Percentiles rank a stretch among this genome's conserved stretches.
phyloP scores from a whole-genome alignment of 495 filamentous ascomycete species.

The Margaritispora aquatica region DNA sequence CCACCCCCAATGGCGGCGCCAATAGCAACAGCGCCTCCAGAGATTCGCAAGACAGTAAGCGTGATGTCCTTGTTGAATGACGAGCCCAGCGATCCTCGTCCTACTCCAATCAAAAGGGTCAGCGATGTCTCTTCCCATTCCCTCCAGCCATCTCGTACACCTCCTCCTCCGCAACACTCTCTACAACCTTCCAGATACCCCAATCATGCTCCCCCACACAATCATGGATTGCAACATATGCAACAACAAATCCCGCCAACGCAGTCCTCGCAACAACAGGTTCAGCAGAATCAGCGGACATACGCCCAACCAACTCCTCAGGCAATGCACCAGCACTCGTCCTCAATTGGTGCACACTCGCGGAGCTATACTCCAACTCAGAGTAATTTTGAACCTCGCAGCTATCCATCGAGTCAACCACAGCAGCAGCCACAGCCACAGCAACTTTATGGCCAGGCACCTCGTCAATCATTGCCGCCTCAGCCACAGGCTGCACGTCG shows the following conservation, averaged over 20 bases:
- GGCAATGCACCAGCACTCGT: conserved; percentile 28
- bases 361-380: conserved; percentile 26
- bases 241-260: conserved; percentile 14
- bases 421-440: conserved; percentile 16
- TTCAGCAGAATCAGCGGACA: conserved; percentile 30
- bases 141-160: conserved; percentile 13
- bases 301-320: conserved; percentile 27
- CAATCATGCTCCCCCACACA: conserved; percentile 1
- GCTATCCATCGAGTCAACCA: conserved; percentile 22
- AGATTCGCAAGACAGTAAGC: conserved; percentile 45
- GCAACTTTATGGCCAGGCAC: conserved; percentile 19
- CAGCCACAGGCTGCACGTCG: conserved; percentile 19
- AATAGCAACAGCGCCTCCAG: conserved; percentile 41
- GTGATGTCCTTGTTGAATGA: conserved; percentile 56
- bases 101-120: conserved; percentile 39
- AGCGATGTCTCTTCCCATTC: conserved; percentile 12
- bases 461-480: conserved; percentile 16
- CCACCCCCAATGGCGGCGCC: conserved; percentile 3
- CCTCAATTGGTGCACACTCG: conserved; percentile 23
- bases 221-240: background rate
- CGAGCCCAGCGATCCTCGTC: conserved; percentile 46
- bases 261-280: conserved; percentile 7
- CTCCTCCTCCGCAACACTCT: conserved; percentile 20
- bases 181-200: conserved; percentile 15
- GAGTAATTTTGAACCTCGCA: conserved; percentile 25